Evolutionary conservation across 345 rosid species (phyloP).

Genomic region (Lenwebbia sp.): DNA sequence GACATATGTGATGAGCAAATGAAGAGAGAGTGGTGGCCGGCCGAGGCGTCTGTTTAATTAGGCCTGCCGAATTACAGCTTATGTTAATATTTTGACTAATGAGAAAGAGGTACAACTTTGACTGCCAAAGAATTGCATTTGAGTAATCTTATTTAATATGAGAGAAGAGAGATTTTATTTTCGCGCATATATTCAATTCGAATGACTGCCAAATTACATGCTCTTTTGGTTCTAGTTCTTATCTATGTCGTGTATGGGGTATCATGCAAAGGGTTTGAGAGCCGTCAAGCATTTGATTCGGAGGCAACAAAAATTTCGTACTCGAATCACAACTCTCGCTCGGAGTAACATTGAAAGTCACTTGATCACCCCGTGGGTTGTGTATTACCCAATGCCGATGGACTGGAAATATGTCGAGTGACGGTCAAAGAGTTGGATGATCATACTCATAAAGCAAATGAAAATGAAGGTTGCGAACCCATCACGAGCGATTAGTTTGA

Average conservation of each 20-base stretch:
- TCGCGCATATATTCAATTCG: not conserved
- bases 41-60: not conserved
- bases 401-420: not conserved
- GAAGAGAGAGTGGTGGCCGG: not conserved
- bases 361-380: not conserved
- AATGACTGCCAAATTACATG: not conserved
- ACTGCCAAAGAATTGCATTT: not conserved
- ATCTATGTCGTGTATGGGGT: not conserved
- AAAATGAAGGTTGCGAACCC: too few species aligned
- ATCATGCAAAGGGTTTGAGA: not conserved
- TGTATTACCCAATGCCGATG: not conserved
- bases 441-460: too few species aligned
- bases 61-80: not conserved
- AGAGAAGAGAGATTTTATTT: not conserved
- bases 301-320: not conserved
- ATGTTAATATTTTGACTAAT: not conserved
- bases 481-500: too few species aligned
- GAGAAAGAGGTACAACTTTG: not conserved
- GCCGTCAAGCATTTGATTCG: not conserved
- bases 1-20: not conserved
- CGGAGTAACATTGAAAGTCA: not conserved
- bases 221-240: not conserved
- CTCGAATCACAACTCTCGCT: not conserved
- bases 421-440: too few species aligned
- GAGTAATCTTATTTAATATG: not conserved